phyloP scores from a whole-genome alignment of 2,329 filamentous ascomycete genomes.

The Verticillium dahliae region DNA sequence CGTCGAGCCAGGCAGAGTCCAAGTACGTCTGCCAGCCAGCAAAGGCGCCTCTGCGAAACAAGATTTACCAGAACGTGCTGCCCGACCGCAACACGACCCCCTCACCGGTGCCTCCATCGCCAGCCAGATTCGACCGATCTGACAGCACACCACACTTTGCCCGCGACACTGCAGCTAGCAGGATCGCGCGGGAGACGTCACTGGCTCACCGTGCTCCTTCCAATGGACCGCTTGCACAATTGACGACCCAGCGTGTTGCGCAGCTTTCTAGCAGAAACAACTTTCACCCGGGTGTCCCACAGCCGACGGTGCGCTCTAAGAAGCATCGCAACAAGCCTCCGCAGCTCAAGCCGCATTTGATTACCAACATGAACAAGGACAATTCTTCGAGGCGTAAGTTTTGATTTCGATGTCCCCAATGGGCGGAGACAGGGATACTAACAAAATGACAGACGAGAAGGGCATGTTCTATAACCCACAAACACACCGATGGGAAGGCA shows the following conservation, averaged over 20 bases:
- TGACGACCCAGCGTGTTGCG: conserved; percentile 48
- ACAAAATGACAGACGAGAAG: conserved; percentile 60
- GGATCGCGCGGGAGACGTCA: conserved; percentile 56
- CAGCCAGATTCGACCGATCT: conserved; percentile 34
- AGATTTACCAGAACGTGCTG: conserved; percentile 47
- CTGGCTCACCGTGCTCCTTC: conserved; percentile 54
- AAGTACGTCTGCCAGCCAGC: conserved; percentile 78
- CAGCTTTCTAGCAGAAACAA: conserved; percentile 45
- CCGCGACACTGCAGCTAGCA: conserved; percentile 58
- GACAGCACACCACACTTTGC: conserved; percentile 56
- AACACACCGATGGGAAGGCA: conserved; percentile 90
- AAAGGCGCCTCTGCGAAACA: conserved; percentile 54
- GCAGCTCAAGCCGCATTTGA: conserved; percentile 75
- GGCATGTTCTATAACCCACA: conserved; percentile 94
- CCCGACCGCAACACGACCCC: conserved; percentile 48
- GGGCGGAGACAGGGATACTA: conserved; percentile 14
- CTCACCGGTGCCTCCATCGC: conserved; percentile 50
- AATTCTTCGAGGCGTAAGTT: conserved; percentile 76
- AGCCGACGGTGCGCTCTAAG: conserved; percentile 41
- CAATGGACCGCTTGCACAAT: conserved; percentile 44
- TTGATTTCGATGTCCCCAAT: background rate
- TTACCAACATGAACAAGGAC: conserved; percentile 70
- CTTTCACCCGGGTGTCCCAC: conserved; percentile 36
- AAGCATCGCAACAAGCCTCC: conserved; percentile 47
- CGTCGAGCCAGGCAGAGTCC: conserved; percentile 73